Evolutionary conservation across 2,329 filamentous ascomycete genomes (phyloP), one percentile per base, ranked within the genome.

Genomic region (Nemania serpens): DNA sequence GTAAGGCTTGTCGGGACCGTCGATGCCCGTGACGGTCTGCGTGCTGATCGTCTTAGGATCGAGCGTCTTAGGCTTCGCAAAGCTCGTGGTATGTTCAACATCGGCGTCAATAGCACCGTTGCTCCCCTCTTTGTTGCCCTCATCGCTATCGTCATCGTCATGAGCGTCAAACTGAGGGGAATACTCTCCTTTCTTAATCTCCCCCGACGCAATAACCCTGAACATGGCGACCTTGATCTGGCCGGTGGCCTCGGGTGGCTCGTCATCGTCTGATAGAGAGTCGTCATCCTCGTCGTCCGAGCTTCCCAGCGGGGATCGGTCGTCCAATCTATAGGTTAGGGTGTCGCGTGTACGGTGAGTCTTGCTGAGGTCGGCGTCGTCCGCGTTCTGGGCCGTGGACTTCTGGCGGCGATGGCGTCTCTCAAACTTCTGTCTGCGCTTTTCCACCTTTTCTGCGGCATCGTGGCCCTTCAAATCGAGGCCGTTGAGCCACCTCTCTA

Each of bases 181-280:
- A 76, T 98, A 99, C 77, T 99, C 95, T 65, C 95, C 95, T 73
- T 93, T 91, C 79, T 97, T 98, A 73, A 99, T 96, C 75, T 98
- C 95, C 13, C 95, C 95, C 6, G 93, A 97, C 1, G 95, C 95
- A 47, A 98, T 82, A 9, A 99, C 95, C 29, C 95, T 88, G 77
- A 97, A 98, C 79, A 99, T 88, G 64, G 94, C 93, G 17, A 99
- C 93, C 78, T 98, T 98, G 80, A 99, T 99, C 78, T 99, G 95
- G 10, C 95, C 95, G 5, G 95, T 91, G 11, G 95, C 92, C 80
- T 98, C 95, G 12, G 94, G 93, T 1, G 91, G 91, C 69, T 94
- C 91, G 75, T 97, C 93, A 69, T 92, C 85, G 50, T 79, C 77
- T 15, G 86, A 90, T 4, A 85, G 84, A 39, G 90, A 88, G 18